These are phyloP conservation scores for Schoenoplectus tabernaemontani DNA, from an alignment of 202 grass and related monocot species.

Conservation along the genomic window DNA sequence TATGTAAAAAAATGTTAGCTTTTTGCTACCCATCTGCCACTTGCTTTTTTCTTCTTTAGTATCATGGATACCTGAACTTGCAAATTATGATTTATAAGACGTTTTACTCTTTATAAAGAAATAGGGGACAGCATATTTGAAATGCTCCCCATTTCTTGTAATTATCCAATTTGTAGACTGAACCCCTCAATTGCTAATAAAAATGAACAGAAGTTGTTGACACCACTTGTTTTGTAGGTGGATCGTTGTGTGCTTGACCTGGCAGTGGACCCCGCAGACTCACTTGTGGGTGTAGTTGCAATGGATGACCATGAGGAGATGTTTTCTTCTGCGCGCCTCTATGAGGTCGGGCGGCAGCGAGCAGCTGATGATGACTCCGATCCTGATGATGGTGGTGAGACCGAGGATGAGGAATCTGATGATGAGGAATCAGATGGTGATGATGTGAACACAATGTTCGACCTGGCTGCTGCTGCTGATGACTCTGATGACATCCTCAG, in stretches of 20 bases:
- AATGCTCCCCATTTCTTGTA: background rate
- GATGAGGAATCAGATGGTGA: conserved; percentile 67
- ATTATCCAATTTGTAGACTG: background rate
- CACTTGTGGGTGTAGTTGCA: conserved; percentile 65
- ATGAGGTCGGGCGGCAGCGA: conserved; percentile 77
- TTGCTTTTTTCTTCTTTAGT: background rate
- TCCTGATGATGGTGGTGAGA: conserved; percentile 72
- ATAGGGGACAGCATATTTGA: background rate
- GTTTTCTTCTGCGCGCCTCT: conserved; percentile 70
- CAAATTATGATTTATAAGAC: background rate
- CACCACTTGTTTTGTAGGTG: conserved; percentile 21
- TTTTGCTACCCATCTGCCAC: background rate
- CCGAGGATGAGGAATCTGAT: conserved; percentile 54
- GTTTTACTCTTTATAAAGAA: background rate
- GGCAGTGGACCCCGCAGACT: conserved; percentile 67
- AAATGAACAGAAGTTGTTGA: background rate
- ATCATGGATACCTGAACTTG: background rate
- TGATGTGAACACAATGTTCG: conserved; percentile 29
- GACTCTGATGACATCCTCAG: conserved; percentile 64
- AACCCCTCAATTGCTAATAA: background rate
- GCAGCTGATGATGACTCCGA: conserved; percentile 89
- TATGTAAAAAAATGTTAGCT: background rate
- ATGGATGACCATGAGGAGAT: conserved; percentile 90
- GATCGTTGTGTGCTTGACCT: conserved; percentile 87
- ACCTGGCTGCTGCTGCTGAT: conserved; percentile 31